Conservation (phyloP, 768 basidiomycete genomes). For the Phylloporus sp. region DNA sequence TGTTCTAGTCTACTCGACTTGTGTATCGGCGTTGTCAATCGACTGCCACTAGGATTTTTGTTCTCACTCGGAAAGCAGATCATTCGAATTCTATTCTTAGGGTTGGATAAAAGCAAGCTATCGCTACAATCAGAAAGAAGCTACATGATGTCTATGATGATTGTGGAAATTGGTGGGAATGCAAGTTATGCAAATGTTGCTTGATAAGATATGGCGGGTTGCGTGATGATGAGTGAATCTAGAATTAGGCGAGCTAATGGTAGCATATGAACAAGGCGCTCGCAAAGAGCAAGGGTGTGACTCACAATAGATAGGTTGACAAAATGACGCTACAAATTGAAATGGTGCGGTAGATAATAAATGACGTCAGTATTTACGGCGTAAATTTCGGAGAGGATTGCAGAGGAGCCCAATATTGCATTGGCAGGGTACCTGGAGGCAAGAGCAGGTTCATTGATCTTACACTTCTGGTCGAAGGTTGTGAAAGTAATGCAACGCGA, state of each 20-base stretch:
- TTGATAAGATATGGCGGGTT: neutral
- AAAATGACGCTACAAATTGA: neutral
- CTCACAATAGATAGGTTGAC: neutral
- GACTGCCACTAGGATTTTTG: no score
- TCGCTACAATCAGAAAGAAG: conserved; percentile 17
- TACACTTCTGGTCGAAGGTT: neutral
- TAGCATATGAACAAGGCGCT: neutral
- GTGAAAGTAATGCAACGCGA: neutral
- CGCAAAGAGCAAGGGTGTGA: neutral
- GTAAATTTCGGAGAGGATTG: neutral
- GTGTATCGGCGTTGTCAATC: neutral
- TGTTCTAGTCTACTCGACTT: neutral
- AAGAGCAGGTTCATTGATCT: neutral
- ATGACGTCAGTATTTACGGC: neutral
- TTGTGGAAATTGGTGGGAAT: neutral
- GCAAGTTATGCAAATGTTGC: neutral
- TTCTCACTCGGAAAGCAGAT: neutral
- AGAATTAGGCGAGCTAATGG: conserved; percentile 1
- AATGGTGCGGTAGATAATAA: no score
- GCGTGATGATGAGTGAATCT: neutral
- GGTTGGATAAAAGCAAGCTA: conserved; percentile 2
- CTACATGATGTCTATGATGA: neutral
- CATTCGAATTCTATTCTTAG: neutral
- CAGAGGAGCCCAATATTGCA: neutral
- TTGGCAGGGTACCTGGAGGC: neutral